phyloP scores from a whole-genome alignment of 768 basidiomycete genomes.

The Boletus tomentosulus region DNA sequence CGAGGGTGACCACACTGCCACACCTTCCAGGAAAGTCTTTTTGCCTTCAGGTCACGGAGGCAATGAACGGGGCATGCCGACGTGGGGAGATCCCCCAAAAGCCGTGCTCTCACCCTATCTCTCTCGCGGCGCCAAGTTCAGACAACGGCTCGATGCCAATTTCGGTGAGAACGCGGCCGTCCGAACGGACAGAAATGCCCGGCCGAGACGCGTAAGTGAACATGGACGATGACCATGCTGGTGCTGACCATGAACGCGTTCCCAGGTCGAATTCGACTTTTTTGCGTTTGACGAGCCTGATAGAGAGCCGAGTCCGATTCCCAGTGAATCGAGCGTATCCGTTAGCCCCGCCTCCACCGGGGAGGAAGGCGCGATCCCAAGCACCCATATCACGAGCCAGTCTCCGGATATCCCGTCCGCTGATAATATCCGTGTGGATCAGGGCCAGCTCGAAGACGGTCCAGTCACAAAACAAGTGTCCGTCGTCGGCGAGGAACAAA shows the following conservation, averaged over 20 bases:
- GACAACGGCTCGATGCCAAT: constrained; percentile 10
- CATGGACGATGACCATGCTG: background rate
- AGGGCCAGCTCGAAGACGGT: background rate
- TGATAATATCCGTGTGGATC: background rate
- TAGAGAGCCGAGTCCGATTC: constrained; percentile 1
- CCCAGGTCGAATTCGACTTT: constrained; percentile 13
- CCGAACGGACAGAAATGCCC: constrained; percentile 20
- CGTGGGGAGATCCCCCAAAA: background rate
- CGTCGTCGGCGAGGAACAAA: constrained; percentile 3
- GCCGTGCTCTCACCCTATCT: constrained; percentile 10
- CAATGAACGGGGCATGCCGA: background rate
- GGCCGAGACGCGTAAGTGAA: constrained; percentile 19
- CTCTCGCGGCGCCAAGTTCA: constrained; percentile 20
- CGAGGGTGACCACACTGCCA: background rate
- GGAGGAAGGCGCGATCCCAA: constrained; percentile 8
- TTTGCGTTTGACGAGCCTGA: constrained; percentile 6
- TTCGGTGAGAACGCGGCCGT: constrained; percentile 21
- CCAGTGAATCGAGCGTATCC: constrained; percentile 2
- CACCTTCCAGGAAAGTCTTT: background rate
- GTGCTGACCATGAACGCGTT: background rate
- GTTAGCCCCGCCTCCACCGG: background rate
- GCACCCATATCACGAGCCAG: constrained; percentile 18
- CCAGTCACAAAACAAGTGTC: background rate
- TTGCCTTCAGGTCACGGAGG: no score
- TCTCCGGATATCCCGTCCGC: constrained; percentile 8